A percentile compares a stretch with the other conserved stretches of the same genome.
Evolutionary conservation across 768 basidiomycete species (phyloP).

Genomic region (Mycena galericulata): DNA sequence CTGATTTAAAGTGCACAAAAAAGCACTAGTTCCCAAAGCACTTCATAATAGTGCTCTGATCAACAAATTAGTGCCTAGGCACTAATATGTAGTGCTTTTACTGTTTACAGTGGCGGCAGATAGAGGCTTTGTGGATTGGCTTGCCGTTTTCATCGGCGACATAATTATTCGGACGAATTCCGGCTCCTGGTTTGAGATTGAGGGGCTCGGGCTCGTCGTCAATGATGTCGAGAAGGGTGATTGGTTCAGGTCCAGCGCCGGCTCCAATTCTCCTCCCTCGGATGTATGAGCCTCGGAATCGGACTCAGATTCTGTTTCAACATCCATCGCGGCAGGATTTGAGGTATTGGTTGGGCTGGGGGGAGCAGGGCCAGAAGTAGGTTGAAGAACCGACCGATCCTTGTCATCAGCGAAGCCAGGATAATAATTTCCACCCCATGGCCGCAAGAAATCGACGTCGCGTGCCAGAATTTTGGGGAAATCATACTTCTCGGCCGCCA

Average conservation of each 20-base stretch:
- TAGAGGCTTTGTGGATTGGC: not conserved
- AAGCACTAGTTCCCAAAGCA: too few relatives aligned
- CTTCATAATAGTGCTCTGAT: too few relatives aligned
- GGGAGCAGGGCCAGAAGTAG: not conserved
- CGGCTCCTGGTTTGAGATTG: not conserved
- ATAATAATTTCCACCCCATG: not conserved
- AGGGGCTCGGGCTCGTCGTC: constrained; percentile 37
- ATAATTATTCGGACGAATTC: not conserved
- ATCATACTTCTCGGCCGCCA: not conserved
- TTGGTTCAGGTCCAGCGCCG: constrained; percentile 6
- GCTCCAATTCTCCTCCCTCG: too few relatives aligned
- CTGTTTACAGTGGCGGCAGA: too few relatives aligned
- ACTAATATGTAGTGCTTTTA: too few relatives aligned
- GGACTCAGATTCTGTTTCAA: too few relatives aligned
- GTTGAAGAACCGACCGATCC: not conserved
- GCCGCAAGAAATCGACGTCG: constrained; percentile 5
- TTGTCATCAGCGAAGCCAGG: not conserved
- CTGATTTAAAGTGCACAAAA: too few relatives aligned
- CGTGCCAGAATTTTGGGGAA: not conserved
- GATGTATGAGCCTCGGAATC: too few relatives aligned
- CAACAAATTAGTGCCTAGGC: too few relatives aligned
- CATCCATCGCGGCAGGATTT: too few relatives aligned
- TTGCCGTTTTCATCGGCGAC: constrained; percentile 2
- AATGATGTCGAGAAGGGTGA: constrained; percentile 42
- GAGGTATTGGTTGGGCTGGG: not conserved